Evolutionary conservation across 23 red algal genomes (phyloP).

Genomic region (Gracilariopsis chorda): DNA sequence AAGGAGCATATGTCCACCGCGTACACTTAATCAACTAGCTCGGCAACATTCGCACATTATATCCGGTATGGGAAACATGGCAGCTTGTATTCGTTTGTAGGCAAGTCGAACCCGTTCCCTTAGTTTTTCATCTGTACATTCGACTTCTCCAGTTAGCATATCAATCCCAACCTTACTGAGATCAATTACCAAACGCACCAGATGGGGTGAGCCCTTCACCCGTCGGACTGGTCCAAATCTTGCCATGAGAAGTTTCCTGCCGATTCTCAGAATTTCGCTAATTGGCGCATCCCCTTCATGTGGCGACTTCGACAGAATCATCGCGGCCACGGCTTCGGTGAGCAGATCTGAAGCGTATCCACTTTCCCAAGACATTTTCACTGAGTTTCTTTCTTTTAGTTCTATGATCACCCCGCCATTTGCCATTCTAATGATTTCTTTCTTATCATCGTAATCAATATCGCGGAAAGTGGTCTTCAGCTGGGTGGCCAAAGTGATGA

Average conservation of each 20-base stretch:
- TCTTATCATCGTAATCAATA: constrained; percentile 44
- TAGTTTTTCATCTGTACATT: constrained; percentile 61
- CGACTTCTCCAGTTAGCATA: constrained; percentile 83
- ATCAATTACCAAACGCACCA: constrained; percentile 70
- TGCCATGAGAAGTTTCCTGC: constrained; percentile 74
- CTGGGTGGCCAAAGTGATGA: constrained; percentile 68
- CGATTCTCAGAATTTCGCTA: constrained; percentile 53
- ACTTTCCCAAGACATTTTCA: constrained; percentile 68
- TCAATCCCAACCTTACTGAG: constrained; percentile 68
- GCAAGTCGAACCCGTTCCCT: constrained; percentile 80
- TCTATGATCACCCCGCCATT: constrained; percentile 28
- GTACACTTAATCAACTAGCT: not conserved
- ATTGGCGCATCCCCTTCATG: constrained; percentile 28
- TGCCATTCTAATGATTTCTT: constrained; percentile 42
- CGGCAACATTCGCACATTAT: constrained; percentile 83
- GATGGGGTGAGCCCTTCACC: constrained; percentile 34
- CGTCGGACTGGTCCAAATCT: constrained; percentile 77
- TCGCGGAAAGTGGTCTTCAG: constrained; percentile 65
- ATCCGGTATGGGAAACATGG: constrained; percentile 95
- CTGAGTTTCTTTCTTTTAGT: constrained; percentile 38
- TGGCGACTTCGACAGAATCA: constrained; percentile 52
- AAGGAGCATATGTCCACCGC: no score
- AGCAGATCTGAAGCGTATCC: constrained; percentile 66
- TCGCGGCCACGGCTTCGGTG: constrained; percentile 61
- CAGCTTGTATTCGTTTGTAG: constrained; percentile 82